phyloP scores from a whole-genome alignment of 1,284 basidiomycete species.

The Polyporus tsugae region DNA sequence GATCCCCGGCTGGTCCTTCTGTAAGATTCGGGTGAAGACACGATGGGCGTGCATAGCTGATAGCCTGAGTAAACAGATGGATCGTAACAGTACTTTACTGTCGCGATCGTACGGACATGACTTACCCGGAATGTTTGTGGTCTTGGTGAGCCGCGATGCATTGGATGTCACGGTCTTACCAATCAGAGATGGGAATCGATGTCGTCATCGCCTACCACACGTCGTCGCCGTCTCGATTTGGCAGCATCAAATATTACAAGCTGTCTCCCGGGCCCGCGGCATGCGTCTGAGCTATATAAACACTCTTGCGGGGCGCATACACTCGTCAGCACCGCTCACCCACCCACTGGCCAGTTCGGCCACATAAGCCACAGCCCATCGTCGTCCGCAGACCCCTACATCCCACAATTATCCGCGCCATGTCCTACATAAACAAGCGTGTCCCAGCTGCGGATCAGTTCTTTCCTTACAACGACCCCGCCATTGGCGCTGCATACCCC shows the following conservation, averaged over 20 bases:
- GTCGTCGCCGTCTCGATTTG: background rate
- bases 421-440: conserved; percentile 52
- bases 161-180: background rate
- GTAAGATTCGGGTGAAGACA: conserved; percentile 53
- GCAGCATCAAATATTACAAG: background rate
- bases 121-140: background rate
- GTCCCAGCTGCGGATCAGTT: conserved; percentile 60
- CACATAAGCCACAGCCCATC: background rate
- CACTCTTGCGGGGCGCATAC: background rate
- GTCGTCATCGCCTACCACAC: conserved; percentile 16
- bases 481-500: conserved; percentile 60
- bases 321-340: background rate
- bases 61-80: background rate
- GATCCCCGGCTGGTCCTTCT: conserved; percentile 55
- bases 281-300: background rate
- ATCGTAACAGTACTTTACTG: too few species aligned
- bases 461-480: conserved; percentile 69
- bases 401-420: conserved; percentile 7
- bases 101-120: too few species aligned
- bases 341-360: background rate
- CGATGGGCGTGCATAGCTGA: conserved; percentile 28
- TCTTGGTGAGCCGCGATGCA: too few species aligned
- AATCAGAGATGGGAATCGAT: conserved; percentile 16
- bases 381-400: background rate
- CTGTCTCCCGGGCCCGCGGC: background rate